Evolutionary conservation across 306 rosid species (phyloP), one percentile per base, ranked within the genome.

Genomic region (Cucurbita pepo): DNA sequence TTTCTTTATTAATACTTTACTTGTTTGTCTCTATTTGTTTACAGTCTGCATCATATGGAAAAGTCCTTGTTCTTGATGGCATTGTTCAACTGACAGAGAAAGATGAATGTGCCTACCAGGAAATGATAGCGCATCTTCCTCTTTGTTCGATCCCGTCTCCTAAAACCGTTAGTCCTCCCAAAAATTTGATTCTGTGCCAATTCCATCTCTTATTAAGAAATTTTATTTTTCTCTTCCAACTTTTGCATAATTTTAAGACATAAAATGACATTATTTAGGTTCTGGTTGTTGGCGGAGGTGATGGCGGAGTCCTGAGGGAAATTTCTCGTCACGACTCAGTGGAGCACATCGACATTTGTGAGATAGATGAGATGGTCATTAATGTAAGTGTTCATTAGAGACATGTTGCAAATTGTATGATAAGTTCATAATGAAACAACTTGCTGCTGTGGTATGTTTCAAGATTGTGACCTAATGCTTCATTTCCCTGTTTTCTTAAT

Each of bases 51-150:
- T n/a, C 82, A 1, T 94, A 91, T 66, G 99, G 99, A 70, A 94
- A 91, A 79, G 96, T 91, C 64, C 99, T 94, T 64, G 99, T 89
- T 60, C 99, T 94, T 77, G 99, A 94, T 84, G 99, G 97, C 74
- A 91, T 94, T 79, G 87, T 94, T 79, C 99, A 94, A 79, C 84
- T 94, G 81, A 94, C 92, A 48, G 97, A 94, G 87, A 91, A 84
- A 80, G 99, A 94, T 75, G 99, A 94, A 89, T 94, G 97, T 55
- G 97, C 97, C 59, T 94, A 94, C 85, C 99, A 94, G 89, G 99
- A 94, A 84, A 94, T 94, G 99, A 94, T 94, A 61, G 80, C 95
- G 47, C 99, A 89, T 83, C 96, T 94, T 62, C 99, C 99, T 61
- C 99, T 94, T 54, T 94, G 99, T 78, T 94, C 99, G 8, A 89